phyloP scores from a whole-genome alignment of 2,329 filamentous ascomycete species.

The Tolypocladium guangdongense region DNA sequence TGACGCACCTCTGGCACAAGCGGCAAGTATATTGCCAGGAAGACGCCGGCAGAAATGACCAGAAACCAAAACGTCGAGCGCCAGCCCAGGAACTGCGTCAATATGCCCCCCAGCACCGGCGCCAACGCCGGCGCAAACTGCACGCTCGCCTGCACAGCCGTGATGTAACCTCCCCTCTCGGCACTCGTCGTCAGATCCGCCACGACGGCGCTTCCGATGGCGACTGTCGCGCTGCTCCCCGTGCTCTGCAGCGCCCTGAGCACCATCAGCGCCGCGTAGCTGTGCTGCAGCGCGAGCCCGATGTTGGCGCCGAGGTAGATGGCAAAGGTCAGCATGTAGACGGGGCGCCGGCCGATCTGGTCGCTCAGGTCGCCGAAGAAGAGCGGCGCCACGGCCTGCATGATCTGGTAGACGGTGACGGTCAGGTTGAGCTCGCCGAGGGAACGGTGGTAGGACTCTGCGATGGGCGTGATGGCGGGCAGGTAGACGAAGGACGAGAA shows the following conservation, averaged over 20 bases:
- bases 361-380: conserved; percentile 42
- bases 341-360: conserved; percentile 32
- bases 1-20: conserved; percentile 13
- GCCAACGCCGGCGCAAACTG: conserved; percentile 30
- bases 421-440: conserved; percentile 25
- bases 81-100: conserved; percentile 42
- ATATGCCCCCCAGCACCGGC: conserved; percentile 41
- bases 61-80: conserved; percentile 45
- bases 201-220: conserved; percentile 40
- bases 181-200: conserved; percentile 44
- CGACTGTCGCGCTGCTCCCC: conserved; percentile 42
- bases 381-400: conserved; percentile 40
- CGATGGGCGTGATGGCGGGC: conserved; percentile 31
- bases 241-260: conserved; percentile 39
- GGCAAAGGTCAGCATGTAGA: conserved; percentile 34
- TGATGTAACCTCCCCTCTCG: conserved; percentile 45
- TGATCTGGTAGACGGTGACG: conserved; percentile 33
- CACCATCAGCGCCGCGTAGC: conserved; percentile 32
- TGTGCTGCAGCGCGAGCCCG: conserved; percentile 30
- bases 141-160: conserved; percentile 29
- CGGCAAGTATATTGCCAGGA: conserved; percentile 32
- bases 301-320: conserved; percentile 36
- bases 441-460: conserved; percentile 24
- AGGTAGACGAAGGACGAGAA: conserved; percentile 30
- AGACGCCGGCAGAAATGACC: conserved; percentile 27